Evolutionary conservation across 2,329 filamentous ascomycete species (phyloP).

Genomic region (Knufia petricola): DNA sequence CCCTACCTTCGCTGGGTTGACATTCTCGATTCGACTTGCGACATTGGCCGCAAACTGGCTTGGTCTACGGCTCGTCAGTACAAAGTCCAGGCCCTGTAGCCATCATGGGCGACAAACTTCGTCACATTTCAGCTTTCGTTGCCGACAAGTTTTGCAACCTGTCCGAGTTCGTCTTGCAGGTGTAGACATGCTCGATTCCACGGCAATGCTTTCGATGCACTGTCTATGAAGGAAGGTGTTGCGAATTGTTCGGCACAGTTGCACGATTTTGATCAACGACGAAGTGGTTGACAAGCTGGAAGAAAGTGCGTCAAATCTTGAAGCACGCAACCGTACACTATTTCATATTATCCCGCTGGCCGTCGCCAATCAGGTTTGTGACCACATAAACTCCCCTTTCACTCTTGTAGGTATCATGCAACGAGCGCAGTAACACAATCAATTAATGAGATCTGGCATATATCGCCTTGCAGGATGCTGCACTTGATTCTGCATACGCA

Average conservation of each 20-base stretch:
- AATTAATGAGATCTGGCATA: too few relatives aligned
- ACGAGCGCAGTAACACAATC: too few relatives aligned
- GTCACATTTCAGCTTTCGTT: constrained; percentile 23
- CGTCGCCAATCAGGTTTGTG: too few relatives aligned
- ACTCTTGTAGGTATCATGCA: too few relatives aligned
- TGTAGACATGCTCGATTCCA: background rate
- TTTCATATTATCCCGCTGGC: too few relatives aligned
- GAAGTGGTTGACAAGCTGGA: too few relatives aligned
- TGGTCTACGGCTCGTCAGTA: constrained; percentile 8
- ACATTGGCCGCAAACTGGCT: constrained; percentile 20
- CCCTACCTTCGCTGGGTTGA: constrained; percentile 17
- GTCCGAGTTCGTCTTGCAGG: constrained; percentile 15
- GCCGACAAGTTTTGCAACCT: constrained; percentile 22
- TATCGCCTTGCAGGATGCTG: too few relatives aligned
- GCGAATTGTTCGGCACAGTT: background rate
- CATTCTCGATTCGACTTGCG: constrained; percentile 19
- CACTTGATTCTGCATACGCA: too few relatives aligned
- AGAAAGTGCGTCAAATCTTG: too few relatives aligned
- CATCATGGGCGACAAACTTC: constrained; percentile 19
- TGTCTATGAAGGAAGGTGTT: background rate
- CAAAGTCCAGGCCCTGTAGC: background rate
- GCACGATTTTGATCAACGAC: constrained; percentile 1
- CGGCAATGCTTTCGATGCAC: background rate
- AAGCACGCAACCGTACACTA: too few relatives aligned
- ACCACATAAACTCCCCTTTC: too few relatives aligned